Conservation (phyloP, 1,284 basidiomycete genomes). For the Quambalaria eucalypti region DNA sequence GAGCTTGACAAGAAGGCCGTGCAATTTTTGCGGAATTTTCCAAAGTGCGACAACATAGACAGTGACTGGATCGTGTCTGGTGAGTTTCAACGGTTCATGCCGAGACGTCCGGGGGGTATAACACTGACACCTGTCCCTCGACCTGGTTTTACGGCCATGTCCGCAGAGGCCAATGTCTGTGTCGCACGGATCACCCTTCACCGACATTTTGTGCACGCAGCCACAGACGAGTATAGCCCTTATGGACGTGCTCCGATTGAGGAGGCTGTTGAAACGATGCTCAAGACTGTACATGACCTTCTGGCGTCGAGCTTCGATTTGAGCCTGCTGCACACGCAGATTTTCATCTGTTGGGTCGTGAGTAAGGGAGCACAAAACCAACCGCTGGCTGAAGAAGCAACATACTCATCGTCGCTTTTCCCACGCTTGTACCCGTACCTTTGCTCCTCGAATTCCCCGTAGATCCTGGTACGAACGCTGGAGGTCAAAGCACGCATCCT, state of each 20-base stretch:
- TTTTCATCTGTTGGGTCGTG: background rate
- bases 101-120: background rate
- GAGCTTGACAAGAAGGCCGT: conserved; percentile 6
- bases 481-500: background rate
- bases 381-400: background rate
- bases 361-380: background rate
- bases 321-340: background rate
- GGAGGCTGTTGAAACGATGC: background rate
- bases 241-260: background rate
- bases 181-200: background rate
- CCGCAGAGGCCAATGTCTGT: background rate
- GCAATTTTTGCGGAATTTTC: conserved; percentile 9
- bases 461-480: background rate
- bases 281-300: background rate
- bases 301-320: background rate
- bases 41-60: background rate
- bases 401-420: background rate
- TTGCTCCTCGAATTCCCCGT: background rate
- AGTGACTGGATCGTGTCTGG: background rate
- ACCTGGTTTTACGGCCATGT: too few relatives aligned
- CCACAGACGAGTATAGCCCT: background rate
- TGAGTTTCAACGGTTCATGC: background rate
- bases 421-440: background rate
- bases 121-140: background rate
- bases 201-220: background rate